Base-by-base conservation (phyloP, 441 rosid species). In the Sinapis alba region DNA sequence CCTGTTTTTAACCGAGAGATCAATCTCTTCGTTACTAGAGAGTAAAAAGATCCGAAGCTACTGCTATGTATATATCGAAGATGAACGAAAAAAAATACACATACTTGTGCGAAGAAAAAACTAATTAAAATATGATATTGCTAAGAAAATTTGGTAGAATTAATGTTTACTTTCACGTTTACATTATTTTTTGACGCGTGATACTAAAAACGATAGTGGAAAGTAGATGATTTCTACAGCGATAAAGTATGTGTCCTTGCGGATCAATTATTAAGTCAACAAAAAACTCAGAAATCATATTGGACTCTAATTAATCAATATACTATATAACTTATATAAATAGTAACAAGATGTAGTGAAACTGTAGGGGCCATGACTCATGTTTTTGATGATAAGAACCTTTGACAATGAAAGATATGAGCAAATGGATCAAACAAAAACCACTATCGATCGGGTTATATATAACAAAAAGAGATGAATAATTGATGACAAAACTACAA, bases 361-460 rank as follows among this genome's bases (percentile, higher is more conserved):
- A 63, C 62, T 21, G 15, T 19, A 70, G 53, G 79, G 80, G 54
- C 67, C 72, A 77, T 65, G 80, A 20, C 6, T 54, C 53, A 41
- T 56, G 41, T 69, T 68, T 62, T 79, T 78, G 76, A 75, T 77
- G 73, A 75, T 71, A 66, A 65, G 74, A 84, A 85, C 89, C 81
- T 84, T 79, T 82, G 86, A 86, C 81, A 73, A 76, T 71, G 84
- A 89, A 81, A 82, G 90, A 81, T 84, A 85, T 87, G 87, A 58
- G 73, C 90, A 90, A 93, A 89, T 84, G 87, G 85, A 89, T 85
- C 85, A 71, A 84, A 86, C 58, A 89, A 84, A 80, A 71, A 81
- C 7, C 62, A 18, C 66, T 69, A 63, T 63, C 28, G 13, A 38
- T 54, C 11, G 5, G 2, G 23, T 54, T 24, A 38, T 27, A 34